Percentiles rank a stretch among this genome's conserved stretches.
These are phyloP conservation scores for Phytophthora ramorum DNA, from an alignment of 352 stramenopile species.

Conservation along the genomic window DNA sequence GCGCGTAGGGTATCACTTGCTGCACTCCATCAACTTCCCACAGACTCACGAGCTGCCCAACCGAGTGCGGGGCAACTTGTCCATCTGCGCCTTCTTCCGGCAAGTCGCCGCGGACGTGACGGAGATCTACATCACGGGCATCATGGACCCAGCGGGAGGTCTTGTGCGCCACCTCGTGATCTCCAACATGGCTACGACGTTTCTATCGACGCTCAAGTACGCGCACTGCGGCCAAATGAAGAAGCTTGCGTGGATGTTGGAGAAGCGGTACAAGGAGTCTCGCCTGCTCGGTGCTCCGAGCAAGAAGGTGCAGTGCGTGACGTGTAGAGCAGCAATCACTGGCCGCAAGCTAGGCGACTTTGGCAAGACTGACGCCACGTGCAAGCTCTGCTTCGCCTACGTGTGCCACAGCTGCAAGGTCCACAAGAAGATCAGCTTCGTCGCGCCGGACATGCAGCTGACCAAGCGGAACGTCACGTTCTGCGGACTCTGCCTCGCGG, in stretches of 20 bases:
- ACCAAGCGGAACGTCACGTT: conserved; percentile 40
- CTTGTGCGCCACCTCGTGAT: conserved; percentile 29
- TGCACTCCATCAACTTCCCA: conserved; percentile 41
- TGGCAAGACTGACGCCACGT: conserved; percentile 39
- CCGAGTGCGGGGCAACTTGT: conserved; percentile 30
- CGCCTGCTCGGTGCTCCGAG: conserved; percentile 20
- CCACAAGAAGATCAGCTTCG: conserved; percentile 47
- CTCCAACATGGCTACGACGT: conserved; percentile 24
- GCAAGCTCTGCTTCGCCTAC: conserved; percentile 39
- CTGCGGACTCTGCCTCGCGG: conserved; percentile 32
- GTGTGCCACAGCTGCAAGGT: conserved; percentile 45
- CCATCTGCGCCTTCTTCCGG: conserved; percentile 36
- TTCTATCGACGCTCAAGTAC: conserved; percentile 32
- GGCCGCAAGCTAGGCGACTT: conserved; percentile 31
- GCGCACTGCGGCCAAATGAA: conserved; percentile 46
- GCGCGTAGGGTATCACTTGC: conserved; percentile 50
- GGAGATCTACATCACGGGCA: conserved; percentile 38
- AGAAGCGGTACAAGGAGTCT: conserved; percentile 37
- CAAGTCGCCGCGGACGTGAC: conserved; percentile 17
- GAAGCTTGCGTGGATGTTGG: conserved; percentile 45
- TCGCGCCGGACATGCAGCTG: conserved; percentile 34
- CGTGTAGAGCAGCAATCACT: conserved; percentile 23
- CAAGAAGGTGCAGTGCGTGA: conserved; percentile 33
- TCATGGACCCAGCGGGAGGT: conserved; percentile 38
- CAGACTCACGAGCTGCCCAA: conserved; percentile 27